Evolutionary conservation across 495 filamentous ascomycete genomes (phyloP), one percentile per base, ranked within the genome.

Genomic region (Penicillium pancosmium): DNA sequence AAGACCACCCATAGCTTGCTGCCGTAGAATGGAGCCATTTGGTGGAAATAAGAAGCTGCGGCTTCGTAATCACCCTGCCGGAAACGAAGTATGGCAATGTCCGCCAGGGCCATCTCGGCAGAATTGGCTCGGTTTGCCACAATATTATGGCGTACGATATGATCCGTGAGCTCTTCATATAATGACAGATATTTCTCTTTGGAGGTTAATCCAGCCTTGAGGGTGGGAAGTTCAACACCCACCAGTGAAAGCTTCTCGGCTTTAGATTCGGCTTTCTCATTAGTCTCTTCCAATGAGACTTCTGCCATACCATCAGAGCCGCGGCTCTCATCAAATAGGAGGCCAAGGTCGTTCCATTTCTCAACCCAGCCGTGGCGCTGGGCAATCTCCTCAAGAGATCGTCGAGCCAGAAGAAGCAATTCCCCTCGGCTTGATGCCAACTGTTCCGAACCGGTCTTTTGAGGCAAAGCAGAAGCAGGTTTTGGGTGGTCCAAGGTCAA

Each of bases 71-170:
- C 90, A 44, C 56, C 67, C 54, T 77, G 85, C 59, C 78, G 84
- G 76, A 88, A 95, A 73, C 91, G 90, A 52, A 96, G 75, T 11
- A 91, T 80, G 6, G 94, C 94, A 25, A 98, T 82, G 69, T 98
- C 94, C 15, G 91, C 89, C 71, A 93, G 85, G 46, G 87, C 85
- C 34, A 84, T 80, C 60, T 95, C 87, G 0, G 87, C 86, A 18
- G 90, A 89, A 61, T 94, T 89, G 2, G 74, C 77, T 59, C 90
- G 88, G 41, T 86, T 88, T 12, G 91, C 93, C 8, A 91, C 80
- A 34, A 85, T 83, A 68, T 89, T 91, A 71, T 91, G 87, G 2
- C 87, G 84, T n/a, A 89, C 77, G 46, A 88, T 82, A 51, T 84
- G 85, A 62, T 89, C 87, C 9, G 87, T 88, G 2, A 90, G 79